These are phyloP conservation scores for Astrothelium subdiscretum DNA, from an alignment of 495 filamentous ascomycete species.

Conservation along the genomic window DNA sequence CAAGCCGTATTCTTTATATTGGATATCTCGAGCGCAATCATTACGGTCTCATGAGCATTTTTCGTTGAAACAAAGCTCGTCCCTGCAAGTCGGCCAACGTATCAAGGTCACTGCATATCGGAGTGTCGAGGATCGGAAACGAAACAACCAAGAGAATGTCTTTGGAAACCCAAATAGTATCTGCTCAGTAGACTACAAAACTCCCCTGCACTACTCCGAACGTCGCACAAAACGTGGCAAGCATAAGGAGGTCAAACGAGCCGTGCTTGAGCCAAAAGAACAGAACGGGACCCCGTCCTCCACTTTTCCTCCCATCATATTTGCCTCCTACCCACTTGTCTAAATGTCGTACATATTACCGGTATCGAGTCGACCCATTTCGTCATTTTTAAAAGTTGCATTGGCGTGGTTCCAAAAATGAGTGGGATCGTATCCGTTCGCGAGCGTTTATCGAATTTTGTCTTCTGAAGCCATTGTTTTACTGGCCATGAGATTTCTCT, in stretches of 20 bases:
- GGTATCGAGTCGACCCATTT: not conserved
- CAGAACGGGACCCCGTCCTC: not conserved
- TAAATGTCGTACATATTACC: not conserved
- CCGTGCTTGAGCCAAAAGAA: not conserved
- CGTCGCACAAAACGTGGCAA: not conserved
- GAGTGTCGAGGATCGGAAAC: no score
- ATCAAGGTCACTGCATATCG: not conserved
- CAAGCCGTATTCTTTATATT: no score
- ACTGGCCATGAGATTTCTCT: slow-evolving; percentile 1
- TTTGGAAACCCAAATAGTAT: not conserved
- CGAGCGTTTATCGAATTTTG: not conserved
- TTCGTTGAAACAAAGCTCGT: no score
- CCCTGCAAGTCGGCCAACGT: no score
- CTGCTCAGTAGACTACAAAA: not conserved
- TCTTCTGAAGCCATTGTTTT: not conserved
- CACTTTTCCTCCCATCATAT: not conserved
- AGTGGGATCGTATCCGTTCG: not conserved
- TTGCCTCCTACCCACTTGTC: no score
- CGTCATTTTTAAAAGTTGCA: not conserved
- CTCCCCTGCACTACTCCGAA: not conserved
- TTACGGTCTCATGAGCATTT: no score
- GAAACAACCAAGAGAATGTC: not conserved
- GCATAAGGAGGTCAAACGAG: not conserved
- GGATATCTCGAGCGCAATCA: no score
- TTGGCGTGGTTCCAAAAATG: not conserved